These are phyloP conservation scores for Lasiodiplodia sp. DNA, from an alignment of 2,329 filamentous ascomycete species.

Conservation along the genomic window DNA sequence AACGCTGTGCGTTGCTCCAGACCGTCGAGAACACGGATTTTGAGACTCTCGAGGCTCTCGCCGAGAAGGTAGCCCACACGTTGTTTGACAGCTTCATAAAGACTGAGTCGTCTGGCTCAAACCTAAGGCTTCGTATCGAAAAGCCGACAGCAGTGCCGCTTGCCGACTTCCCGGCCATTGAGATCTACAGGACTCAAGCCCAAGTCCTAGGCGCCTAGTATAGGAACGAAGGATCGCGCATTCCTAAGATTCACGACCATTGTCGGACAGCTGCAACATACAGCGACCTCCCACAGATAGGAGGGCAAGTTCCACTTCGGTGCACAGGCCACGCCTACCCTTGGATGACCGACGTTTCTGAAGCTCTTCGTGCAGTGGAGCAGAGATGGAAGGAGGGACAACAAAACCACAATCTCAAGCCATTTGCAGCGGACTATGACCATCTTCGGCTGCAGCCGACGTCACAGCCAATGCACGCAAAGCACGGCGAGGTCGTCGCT, in stretches of 20 bases:
- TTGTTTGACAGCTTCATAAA: constrained; percentile 50
- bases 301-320: too few species aligned
- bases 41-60: constrained; percentile 57
- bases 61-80: constrained; percentile 49
- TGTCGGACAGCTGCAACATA: too few species aligned
- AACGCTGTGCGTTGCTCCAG: constrained; percentile 36
- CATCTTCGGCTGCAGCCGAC: background rate
- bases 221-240: background rate
- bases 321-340: too few species aligned
- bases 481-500: background rate
- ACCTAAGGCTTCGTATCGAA: constrained; percentile 68
- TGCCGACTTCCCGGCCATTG: constrained; percentile 74
- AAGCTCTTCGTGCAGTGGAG: background rate
- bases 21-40: constrained; percentile 53
- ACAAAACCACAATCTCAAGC: background rate
- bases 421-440: background rate
- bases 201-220: background rate
- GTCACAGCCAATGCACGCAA: background rate
- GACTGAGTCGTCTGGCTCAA: constrained; percentile 49
- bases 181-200: constrained; percentile 52
- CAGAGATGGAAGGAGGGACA: background rate
- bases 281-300: too few species aligned
- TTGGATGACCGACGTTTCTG: background rate
- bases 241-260: too few species aligned
- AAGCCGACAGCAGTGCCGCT: constrained; percentile 78